Evolutionary conservation across 257 asterid species (phyloP).

Genomic region (Cinchona pubescens): DNA sequence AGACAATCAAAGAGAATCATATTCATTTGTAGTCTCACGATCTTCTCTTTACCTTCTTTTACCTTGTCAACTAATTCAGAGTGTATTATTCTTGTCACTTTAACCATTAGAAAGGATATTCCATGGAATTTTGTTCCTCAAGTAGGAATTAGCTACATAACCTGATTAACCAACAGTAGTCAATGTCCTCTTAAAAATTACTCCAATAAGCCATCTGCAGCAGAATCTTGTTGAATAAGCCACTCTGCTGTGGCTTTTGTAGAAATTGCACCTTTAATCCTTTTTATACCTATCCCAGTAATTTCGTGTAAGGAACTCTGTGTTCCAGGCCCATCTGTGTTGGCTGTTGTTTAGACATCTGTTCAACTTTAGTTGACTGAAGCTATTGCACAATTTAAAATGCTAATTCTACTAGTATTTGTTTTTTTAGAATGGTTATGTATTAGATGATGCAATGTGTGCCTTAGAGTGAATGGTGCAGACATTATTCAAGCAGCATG

Average conservation of each 20-base stretch:
- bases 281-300: neutral
- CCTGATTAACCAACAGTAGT: neutral
- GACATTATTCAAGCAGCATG: neutral
- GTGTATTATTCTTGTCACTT: neutral
- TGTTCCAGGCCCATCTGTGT: neutral
- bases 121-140: neutral
- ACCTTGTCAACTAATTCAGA: neutral
- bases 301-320: neutral
- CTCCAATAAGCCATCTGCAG: neutral
- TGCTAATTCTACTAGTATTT: neutral
- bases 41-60: neutral
- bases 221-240: neutral
- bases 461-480: neutral
- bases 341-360: neutral
- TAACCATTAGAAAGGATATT: neutral
- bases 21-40: neutral
- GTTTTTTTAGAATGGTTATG: neutral
- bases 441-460: neutral
- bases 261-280: neutral
- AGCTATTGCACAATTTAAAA: neutral
- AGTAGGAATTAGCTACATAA: neutral
- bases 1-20: too few relatives aligned
- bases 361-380: neutral
- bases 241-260: neutral
- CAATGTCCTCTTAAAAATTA: neutral